Evolutionary conservation across 2,329 filamentous ascomycete species (phyloP), one percentile per base, ranked within the genome.

Genomic region (Cercospora sp.): DNA sequence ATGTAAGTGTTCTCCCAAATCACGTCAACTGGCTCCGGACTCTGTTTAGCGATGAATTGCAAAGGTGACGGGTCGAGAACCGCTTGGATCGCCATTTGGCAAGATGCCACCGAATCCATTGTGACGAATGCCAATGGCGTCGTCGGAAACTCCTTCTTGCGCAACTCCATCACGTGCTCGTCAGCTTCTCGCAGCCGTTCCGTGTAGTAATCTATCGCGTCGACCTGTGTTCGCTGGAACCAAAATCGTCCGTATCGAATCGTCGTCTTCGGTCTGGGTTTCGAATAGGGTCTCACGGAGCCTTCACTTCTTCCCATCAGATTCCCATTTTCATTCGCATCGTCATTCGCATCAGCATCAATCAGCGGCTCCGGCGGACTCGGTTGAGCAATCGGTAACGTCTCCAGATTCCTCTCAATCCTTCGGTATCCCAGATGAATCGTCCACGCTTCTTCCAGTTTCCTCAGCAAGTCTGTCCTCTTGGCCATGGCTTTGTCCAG

Each of bases 41-140:
- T 94, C 30, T 91, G 86, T 68, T 93, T 94, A 8, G 94, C 94
- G 64, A 97, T 83, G 5, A 99, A 85, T 69, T 91, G 90, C 67
- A 94, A 90, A 0, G 96, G 95, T 10, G 91, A 90, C 3, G 95
- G 93, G 76, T 98, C 94, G 63, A 99, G 88, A 10, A 97, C 90
- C 3, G 95, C 94, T 80, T 99, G 95, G 53, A 97, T 92, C 26
- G 94, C 92, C 93, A 98, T 97, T 82, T 99, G 95, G 71, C 87
- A 88, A 21, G 94, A 90, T 13, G 94, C 92, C 61, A 97, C 95
- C 3, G 93, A 95, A 81, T 97, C 92, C 93, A 99, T 96, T 0
- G 95, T 98, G 45, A 99, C 92, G 79, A 99, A 97, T 0, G 96
- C 96, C 69, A 96, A 86, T 60, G 94, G 90, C 0, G 90, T 94